Conservation (phyloP, 1,284 basidiomycete genomes). For the Ustanciosporium gigantosporum region DNA sequence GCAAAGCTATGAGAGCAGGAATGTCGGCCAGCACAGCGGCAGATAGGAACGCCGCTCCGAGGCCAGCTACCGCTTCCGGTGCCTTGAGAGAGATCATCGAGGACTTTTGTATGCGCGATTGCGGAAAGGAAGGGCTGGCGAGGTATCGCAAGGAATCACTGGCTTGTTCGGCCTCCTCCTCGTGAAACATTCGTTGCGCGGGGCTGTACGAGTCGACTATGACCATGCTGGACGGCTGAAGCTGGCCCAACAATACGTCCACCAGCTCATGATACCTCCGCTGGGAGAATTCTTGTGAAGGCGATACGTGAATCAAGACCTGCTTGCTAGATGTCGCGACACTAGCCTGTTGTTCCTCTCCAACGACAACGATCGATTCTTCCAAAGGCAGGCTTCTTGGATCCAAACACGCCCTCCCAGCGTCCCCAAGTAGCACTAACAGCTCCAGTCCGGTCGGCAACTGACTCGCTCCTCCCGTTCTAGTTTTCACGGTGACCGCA, state of each 20-base stretch:
- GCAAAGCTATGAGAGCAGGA: constrained; percentile 11
- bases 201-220: constrained; percentile 27
- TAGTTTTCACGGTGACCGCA: neutral
- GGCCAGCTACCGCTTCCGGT: constrained; percentile 17
- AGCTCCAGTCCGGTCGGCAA: constrained; percentile 4
- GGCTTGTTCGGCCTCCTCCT: constrained; percentile 2
- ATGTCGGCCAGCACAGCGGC: constrained; percentile 11
- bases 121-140: constrained; percentile 5
- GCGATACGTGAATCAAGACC: neutral
- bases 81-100: constrained; percentile 11
- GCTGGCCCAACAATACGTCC: constrained; percentile 5
- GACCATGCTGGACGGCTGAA: constrained; percentile 15
- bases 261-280: constrained; percentile 10
- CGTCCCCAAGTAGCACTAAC: constrained; percentile 9
- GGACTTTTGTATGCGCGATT: constrained; percentile 1
- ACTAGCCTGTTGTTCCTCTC: constrained; percentile 11
- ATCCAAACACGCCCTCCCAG: constrained; percentile 7
- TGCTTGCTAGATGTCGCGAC: constrained; percentile 1
- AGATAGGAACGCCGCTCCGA: constrained; percentile 20
- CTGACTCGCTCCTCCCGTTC: neutral
- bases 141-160: constrained; percentile 13
- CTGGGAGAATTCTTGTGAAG: neutral
- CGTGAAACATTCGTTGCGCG: constrained; percentile 11
- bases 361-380: constrained; percentile 5
- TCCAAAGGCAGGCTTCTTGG: constrained; percentile 1